A percentile compares a stretch with the other conserved stretches of the same genome.
Evolutionary conservation across 345 rosid genomes (phyloP).

Genomic region (Arabis alpina): DNA sequence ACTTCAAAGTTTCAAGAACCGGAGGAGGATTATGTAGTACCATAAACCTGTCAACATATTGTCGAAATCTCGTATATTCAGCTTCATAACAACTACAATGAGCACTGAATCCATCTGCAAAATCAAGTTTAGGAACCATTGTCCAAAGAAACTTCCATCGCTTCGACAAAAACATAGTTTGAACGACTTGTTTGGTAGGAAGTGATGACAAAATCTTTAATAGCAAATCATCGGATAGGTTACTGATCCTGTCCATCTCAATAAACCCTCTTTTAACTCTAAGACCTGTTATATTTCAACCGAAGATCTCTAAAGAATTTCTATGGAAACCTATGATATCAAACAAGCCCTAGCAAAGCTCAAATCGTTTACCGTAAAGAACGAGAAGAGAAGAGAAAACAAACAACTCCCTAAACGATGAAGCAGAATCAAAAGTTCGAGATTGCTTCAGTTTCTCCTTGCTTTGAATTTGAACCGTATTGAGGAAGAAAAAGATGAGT

Average conservation of each 20-base stretch:
- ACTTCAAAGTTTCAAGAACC: conserved; percentile 10
- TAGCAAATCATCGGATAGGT: conserved; percentile 14
- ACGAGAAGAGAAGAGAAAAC: too few species aligned
- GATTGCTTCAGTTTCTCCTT: too few species aligned
- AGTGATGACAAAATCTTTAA: conserved; percentile 2
- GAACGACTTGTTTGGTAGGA: not conserved
- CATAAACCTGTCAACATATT: not conserved
- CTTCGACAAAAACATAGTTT: conserved; percentile 6
- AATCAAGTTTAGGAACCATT: conserved; percentile 10
- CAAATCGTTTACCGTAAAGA: too few species aligned
- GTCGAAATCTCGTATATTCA: not conserved
- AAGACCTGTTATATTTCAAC: not conserved
- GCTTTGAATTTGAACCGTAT: too few species aligned
- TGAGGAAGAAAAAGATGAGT: too few species aligned
- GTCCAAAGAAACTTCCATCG: conserved; percentile 19
- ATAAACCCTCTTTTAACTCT: not conserved
- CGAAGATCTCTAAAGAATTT: too few species aligned
- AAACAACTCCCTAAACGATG: too few species aligned
- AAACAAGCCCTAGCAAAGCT: too few species aligned
- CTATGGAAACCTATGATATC: too few species aligned
- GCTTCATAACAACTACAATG: too few species aligned
- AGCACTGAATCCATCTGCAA: not conserved
- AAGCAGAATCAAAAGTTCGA: too few species aligned
- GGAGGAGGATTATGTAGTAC: not conserved
- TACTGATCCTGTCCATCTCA: conserved; percentile 15